Evolutionary conservation across 164 flowering plant species (phyloP), one percentile per base, ranked within the genome.

Genomic region (Protea cynaroides): DNA sequence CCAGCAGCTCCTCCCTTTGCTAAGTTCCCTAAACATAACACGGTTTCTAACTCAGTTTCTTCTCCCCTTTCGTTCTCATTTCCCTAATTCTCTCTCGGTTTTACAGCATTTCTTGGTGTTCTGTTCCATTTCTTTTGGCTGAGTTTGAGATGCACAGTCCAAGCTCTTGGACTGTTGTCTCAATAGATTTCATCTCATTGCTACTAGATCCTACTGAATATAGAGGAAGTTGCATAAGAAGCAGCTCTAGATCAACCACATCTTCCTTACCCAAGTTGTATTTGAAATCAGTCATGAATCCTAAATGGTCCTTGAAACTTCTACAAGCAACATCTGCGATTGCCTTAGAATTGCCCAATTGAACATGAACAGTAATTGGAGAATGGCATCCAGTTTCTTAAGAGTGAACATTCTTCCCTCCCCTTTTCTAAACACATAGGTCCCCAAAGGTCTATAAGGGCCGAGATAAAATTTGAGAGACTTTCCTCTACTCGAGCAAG

Each of bases 361-460:
- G 96, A 55, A 74, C 67, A 66, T 79, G 71, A 87, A 86, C 56
- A 89, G 51, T 8, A 87, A 29, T 61, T 92, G 97, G 64, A 92
- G 75, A 60, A 87, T 68, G 10, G 90, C 96, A 67, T 89, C 87
- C 15, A 92, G 76, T 70, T 89, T 91, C 19, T 67, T 79, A 51
- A 84, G 67, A 1, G 69, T 67, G 1, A 81, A 71, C 56, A 79
- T 49, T 21, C 73, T 78, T 49, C 82, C 83, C 58, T 69, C 77
- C 34, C 79, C 83, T 14, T 74, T 62, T 76, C 79, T 81, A 78
- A 91, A 91, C 62, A 87, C 65, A 64, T 71, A 86, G 7, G 77
- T 84, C 8, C 97, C 97, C 61, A 74, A 86, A 44, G 96, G 92
- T 70, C 87, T 69, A 69, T 86, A 89, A 49, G 96, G 92, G 64